Evolutionary conservation across 2,329 filamentous ascomycete species (phyloP).

Genomic region (Cladosporium sp.): DNA sequence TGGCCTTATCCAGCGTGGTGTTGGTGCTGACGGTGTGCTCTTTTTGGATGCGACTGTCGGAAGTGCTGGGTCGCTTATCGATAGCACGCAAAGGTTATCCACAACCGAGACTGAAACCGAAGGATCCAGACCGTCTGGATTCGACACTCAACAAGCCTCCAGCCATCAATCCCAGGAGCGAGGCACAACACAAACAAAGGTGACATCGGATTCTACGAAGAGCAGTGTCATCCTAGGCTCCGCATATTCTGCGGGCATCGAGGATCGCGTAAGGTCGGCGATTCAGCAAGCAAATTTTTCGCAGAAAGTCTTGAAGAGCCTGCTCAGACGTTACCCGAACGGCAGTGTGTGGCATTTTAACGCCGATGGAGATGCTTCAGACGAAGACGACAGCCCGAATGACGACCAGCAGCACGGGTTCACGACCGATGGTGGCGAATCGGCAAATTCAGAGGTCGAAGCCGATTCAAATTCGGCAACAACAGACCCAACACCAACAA

Average conservation of each 20-base stretch:
- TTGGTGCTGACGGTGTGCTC: constrained; percentile 51
- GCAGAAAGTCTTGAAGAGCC: constrained; percentile 26
- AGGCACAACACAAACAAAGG: neutral
- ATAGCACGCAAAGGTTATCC: neutral
- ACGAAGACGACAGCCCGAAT: neutral
- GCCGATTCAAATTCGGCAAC: too few relatives aligned
- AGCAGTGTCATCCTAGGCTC: constrained; percentile 5
- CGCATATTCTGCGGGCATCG: neutral
- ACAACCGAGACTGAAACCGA: constrained; percentile 7
- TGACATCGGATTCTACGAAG: neutral
- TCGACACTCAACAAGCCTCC: neutral
- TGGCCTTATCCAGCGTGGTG: constrained; percentile 49
- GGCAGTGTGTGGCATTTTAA: constrained; percentile 32
- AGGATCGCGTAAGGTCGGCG: neutral
- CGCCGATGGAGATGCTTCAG: constrained; percentile 17
- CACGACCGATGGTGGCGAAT: neutral
- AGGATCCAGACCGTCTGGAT: neutral
- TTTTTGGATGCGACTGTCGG: constrained; percentile 41
- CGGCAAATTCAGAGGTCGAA: neutral
- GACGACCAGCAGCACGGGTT: neutral
- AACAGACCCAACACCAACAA: neutral
- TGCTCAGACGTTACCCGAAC: constrained; percentile 27
- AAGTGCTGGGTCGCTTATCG: constrained; percentile 29
- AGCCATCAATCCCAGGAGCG: neutral
- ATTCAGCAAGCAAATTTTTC: constrained; percentile 9